These are phyloP conservation scores for Metarhizium album DNA, from an alignment of 2,329 filamentous ascomycete species.

Conservation along the genomic window DNA sequence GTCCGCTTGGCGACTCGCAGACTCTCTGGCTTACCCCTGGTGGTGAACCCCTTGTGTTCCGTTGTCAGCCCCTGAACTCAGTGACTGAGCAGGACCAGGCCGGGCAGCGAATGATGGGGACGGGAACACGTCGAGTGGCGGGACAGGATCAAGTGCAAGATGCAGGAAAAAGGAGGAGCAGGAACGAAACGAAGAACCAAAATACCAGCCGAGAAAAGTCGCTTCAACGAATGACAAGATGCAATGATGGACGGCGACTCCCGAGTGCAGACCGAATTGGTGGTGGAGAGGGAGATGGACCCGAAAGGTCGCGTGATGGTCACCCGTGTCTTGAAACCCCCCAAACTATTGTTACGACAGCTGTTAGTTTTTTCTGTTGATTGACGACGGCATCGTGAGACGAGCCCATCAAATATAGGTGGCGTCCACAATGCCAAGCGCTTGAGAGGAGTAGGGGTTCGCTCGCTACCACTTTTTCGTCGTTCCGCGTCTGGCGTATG, in stretches of 20 bases:
- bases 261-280: slow-evolving; percentile 3
- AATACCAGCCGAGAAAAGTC: neutral
- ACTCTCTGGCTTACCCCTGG: neutral
- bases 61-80: neutral
- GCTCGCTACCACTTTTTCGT: neutral
- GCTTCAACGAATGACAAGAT: neutral
- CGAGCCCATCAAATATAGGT: neutral
- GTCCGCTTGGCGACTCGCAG: neutral
- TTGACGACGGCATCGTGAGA: slow-evolving; percentile 8
- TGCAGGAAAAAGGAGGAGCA: neutral
- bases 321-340: slow-evolving; percentile 2
- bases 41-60: neutral
- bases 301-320: slow-evolving; percentile 11
- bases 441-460: neutral
- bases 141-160: too few relatives aligned
- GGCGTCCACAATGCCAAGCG: neutral
- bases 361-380: neutral
- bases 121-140: too few relatives aligned
- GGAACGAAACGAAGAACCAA: neutral
- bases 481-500: neutral
- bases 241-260: neutral
- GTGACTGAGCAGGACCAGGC: neutral
- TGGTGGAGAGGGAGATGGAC: slow-evolving; percentile 3
- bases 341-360: neutral
- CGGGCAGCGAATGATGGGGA: neutral